Percentiles rank a stretch among this genome's conserved stretches.
Conservation (phyloP, 495 filamentous ascomycete genomes). For the Glutinoglossum americanum region DNA sequence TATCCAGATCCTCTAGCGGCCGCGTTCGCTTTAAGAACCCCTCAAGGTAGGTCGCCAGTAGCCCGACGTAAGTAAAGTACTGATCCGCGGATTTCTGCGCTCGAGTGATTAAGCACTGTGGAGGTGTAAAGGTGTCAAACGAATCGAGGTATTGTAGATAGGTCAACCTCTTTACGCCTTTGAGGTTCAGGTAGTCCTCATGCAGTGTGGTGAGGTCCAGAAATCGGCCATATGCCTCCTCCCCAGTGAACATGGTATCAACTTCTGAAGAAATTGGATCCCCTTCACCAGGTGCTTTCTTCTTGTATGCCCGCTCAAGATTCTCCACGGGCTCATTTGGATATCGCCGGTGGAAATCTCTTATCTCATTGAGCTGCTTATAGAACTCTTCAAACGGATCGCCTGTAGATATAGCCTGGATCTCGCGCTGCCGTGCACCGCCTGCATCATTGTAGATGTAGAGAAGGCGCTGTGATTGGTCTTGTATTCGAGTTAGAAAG, state of each 20-base stretch:
- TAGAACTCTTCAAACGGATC: constrained; percentile 89
- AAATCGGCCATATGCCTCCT: constrained; percentile 78
- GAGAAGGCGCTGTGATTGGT: constrained; percentile 59
- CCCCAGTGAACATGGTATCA: constrained; percentile 84
- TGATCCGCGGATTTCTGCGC: constrained; percentile 70
- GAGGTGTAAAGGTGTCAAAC: constrained; percentile 69
- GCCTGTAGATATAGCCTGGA: constrained; percentile 63
- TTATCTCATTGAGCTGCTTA: constrained; percentile 58
- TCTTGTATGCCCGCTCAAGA: constrained; percentile 77
- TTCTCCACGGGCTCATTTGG: constrained; percentile 92
- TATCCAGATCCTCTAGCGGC: constrained; percentile 66
- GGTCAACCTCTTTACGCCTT: constrained; percentile 54
- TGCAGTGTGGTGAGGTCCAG: constrained; percentile 70
- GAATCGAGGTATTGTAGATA: constrained; percentile 82
- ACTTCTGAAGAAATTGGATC: constrained; percentile 42
- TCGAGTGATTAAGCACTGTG: constrained; percentile 45
- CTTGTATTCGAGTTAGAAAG: constrained; percentile 66
- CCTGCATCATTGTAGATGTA: constrained; percentile 71
- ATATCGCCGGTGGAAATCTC: constrained; percentile 71
- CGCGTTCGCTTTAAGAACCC: constrained; percentile 59
- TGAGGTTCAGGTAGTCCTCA: constrained; percentile 76
- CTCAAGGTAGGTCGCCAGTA: constrained; percentile 63
- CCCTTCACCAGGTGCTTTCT: constrained; percentile 40
- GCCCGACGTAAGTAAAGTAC: constrained; percentile 78
- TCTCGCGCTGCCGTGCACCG: constrained; percentile 47